These are phyloP conservation scores for Diaporthe helianthi DNA, from an alignment of 2,329 filamentous ascomycete genomes.

Conservation along the genomic window DNA sequence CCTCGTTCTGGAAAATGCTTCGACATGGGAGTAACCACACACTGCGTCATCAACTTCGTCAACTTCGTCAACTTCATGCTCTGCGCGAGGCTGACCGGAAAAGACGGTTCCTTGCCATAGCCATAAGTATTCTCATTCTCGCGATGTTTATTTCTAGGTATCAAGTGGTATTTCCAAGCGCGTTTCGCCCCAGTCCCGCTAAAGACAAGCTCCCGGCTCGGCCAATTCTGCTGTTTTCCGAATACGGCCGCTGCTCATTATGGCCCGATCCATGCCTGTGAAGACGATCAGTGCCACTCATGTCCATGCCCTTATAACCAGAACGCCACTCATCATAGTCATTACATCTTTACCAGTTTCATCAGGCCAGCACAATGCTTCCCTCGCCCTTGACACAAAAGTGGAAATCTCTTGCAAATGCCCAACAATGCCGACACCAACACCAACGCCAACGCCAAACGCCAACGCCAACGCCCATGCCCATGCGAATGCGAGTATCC, in stretches of 20 bases:
- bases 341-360: constrained; percentile 21
- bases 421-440: constrained; percentile 25
- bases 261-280: background rate
- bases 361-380: constrained; percentile 15
- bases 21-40: background rate
- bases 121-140: background rate
- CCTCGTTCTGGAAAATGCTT: background rate
- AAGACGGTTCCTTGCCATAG: background rate
- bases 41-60: background rate
- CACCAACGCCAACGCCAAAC: constrained; percentile 13
- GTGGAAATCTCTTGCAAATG: constrained; percentile 24
- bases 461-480: constrained; percentile 20
- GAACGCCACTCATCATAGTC: constrained; percentile 23
- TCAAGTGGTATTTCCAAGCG: constrained; percentile 6
- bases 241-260: constrained; percentile 10
- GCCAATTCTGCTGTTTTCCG: constrained; percentile 4
- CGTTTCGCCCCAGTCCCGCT: background rate
- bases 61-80: background rate
- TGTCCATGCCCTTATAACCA: background rate
- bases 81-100: no score
- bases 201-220: constrained; percentile 10
- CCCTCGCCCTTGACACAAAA: constrained; percentile 5
- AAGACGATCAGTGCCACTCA: background rate
- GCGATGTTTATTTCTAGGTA: background rate
- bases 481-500: background rate